Base-by-base conservation (phyloP, 176 grass and related monocot genomes). In the Puccinellia tenuiflora region DNA sequence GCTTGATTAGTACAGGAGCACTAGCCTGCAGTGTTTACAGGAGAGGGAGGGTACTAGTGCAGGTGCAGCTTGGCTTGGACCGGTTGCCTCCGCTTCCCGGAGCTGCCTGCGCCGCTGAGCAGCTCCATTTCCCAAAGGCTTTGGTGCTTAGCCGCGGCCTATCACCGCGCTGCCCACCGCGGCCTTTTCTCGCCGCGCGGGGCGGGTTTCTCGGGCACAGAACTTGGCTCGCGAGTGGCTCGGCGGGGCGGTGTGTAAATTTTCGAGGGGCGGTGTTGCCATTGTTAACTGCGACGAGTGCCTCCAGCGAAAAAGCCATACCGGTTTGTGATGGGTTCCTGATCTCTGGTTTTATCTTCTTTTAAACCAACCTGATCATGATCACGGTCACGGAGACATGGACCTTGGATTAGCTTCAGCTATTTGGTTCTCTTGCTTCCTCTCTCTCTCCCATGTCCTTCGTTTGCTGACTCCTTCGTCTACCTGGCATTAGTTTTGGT, bases 91-190 rank as follows among this genome's bases (percentile, higher is more conserved):
- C 52, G 86, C 76, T 85, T 88, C 87, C 81, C 81, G 81, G 78
- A 69, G 82, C 77, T 50, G 70, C 53, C 79, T 54, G 81, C 48
- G 48, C 56, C 78, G 66, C 79, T 54, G 81, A 57, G 77, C 82
- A 31, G 82, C 87, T 51, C 61, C 87, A 89, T 89, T 88, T 89
- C 77, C 87, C 82, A 33, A 76, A 88, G 38, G 38, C 30, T 61
- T 53, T 68, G 85, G 80, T 83, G 80, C 57, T 45, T 79, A 55
- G 34, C 73, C 75, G 43, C 46, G 76, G 56, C 75, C 80, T 66
- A 88, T 67, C 75, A 69, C 3, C 47, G 26, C 20, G 6, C 21
- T 24, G 47, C 31, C 48, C 63, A 24, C 79, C 51, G 25, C 78
- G 31, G 38, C 79, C 38, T 45, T 42, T 24, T 48, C 18, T 45